Base-by-base conservation (phyloP, 2,329 filamentous ascomycete species). In the Arthrobotrys sinensis region DNA sequence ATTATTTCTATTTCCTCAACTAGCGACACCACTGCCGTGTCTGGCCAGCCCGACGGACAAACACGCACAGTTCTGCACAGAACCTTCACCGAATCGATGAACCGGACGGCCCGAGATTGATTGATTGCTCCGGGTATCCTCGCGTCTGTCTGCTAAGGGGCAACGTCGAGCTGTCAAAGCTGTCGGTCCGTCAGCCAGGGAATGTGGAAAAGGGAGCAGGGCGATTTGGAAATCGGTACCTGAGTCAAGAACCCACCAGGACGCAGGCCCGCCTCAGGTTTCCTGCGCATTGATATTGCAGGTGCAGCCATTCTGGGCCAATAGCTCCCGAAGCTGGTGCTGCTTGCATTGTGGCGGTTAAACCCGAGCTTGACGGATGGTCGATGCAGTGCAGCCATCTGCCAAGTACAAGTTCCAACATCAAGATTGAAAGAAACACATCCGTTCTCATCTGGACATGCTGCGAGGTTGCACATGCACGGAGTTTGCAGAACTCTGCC, bases 301-400 rank as follows among this genome's bases (percentile, higher is more conserved):
- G 62, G 43, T 63, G 62, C 70, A 55, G 52, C 63, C 34, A 21
- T 36, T 40, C 36, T 24, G 5, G 45, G 52, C 70, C 52, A 60
- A 48, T 66, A 32, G 40, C 60, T 62, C 38, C 43, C 40, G 43
- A 34, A 66, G 50, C 52, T 24, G 62, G 62, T 43, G 16, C 43
- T 62, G 62, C 53, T 34, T 68, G 70, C 70, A 75, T 67, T 40
- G 63, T 68, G 70, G 70, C 63, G 70, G 70, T 75, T 60, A 73
- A 57, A 34, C 24, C 62, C 43, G 63, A 60, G 55, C 19, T 43
- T 60, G 36, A 43, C 70, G 32, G 55, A 48, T n/a, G 14, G 53
- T 57, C n/a, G 38, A 52, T 62, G 28, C 53, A 50, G 57, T 34
- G 7, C 45, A 12, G 45, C 45, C 16, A 21, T 24, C 43, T 24